Conservation (phyloP, 768 basidiomycete species). For the Hygrocybe coccinea region DNA sequence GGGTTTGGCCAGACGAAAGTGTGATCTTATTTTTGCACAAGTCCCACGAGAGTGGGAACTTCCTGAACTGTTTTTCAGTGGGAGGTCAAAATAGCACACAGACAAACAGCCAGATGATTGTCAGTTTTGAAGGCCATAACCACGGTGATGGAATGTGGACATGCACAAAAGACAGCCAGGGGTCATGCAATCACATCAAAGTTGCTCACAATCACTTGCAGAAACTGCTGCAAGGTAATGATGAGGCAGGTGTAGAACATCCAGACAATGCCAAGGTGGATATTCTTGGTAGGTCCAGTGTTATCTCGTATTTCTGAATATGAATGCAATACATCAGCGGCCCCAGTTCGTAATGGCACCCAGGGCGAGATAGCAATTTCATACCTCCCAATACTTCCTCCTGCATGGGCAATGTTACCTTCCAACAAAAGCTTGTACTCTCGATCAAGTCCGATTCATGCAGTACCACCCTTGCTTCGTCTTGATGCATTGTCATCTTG, state of each 20-base stretch:
- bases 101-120: not conserved
- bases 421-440: not conserved
- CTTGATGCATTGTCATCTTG: not conserved
- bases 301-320: not conserved
- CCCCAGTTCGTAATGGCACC: not conserved
- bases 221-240: not conserved
- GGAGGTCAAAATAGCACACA: not conserved
- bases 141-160: slow-evolving; percentile 2
- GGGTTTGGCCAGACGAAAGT: not conserved
- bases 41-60: not conserved
- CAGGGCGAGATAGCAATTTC: slow-evolving; percentile 2
- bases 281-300: not conserved
- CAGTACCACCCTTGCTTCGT: not conserved
- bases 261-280: no score
- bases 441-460: not conserved
- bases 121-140: slow-evolving; percentile 1
- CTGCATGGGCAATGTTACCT: slow-evolving; percentile 2
- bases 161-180: slow-evolving; percentile 3
- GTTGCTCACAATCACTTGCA: slow-evolving; percentile 1
- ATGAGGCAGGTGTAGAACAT: not conserved
- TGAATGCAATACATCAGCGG: not conserved
- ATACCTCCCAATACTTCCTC: slow-evolving; percentile 6
- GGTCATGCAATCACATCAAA: slow-evolving; percentile 3
- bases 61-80: slow-evolving; percentile 6
- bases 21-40: slow-evolving; percentile 6